phyloP scores from a whole-genome alignment of 257 asterid species.

The Solanum phureja region DNA sequence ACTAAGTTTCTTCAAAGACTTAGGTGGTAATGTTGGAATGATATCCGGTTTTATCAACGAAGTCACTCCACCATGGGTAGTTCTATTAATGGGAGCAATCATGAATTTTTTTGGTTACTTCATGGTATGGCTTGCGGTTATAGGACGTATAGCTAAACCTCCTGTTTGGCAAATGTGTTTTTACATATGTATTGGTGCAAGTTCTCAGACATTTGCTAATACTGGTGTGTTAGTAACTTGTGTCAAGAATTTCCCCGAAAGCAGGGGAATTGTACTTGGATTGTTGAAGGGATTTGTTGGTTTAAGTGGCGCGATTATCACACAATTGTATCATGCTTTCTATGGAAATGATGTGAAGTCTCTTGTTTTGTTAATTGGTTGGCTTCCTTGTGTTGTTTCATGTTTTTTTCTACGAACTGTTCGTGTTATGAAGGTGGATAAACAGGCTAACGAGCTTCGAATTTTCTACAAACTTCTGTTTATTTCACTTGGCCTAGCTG shows the following conservation, averaged over 20 bases:
- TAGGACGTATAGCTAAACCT: conserved; percentile 20
- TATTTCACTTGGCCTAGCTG: conserved; percentile 32
- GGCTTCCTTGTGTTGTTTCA: conserved; percentile 39
- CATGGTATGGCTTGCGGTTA: conserved; percentile 49
- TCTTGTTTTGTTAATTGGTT: conserved; percentile 28
- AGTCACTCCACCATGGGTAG: conserved; percentile 50
- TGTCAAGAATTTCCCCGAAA: too few species aligned
- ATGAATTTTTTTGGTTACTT: conserved; percentile 58
- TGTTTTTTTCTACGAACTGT: conserved; percentile 13
- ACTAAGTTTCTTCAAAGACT: conserved; percentile 49
- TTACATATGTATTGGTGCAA: conserved; percentile 46
- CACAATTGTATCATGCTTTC: conserved; percentile 32
- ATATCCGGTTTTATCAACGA: conserved; percentile 47
- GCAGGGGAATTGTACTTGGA: conserved; percentile 42
- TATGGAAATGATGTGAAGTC: conserved; percentile 18
- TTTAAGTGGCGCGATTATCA: conserved; percentile 40
- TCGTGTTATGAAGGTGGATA: conserved; percentile 15
- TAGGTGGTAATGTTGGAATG: conserved; percentile 52
- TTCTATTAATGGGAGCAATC: conserved; percentile 37
- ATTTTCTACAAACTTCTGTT: conserved; percentile 32
- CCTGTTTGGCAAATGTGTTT: conserved; percentile 46
- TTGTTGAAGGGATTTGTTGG: conserved; percentile 44
- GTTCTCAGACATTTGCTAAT: conserved; percentile 33
- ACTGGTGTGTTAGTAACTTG: not conserved
- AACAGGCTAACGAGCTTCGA: conserved; percentile 11